A percentile compares a stretch with the other conserved stretches of the same genome.
Evolutionary conservation across 495 filamentous ascomycete genomes (phyloP).

Genomic region (Aspergillus egyptiacus): DNA sequence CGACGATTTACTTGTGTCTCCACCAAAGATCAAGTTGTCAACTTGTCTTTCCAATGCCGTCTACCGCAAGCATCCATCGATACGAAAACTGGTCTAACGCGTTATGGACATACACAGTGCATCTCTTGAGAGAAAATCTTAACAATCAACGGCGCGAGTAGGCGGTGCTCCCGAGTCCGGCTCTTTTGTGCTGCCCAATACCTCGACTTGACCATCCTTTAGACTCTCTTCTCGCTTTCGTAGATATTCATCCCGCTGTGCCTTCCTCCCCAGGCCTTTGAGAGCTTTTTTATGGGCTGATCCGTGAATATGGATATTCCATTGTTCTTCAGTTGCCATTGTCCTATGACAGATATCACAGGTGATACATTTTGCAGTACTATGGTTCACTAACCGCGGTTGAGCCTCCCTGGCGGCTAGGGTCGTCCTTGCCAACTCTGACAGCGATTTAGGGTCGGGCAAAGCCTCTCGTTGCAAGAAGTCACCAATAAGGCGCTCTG

Average conservation of each 20-base stretch:
- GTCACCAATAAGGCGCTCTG: constrained; percentile 49
- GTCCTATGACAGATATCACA: constrained; percentile 73
- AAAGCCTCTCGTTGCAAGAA: constrained; percentile 54
- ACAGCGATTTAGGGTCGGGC: constrained; percentile 57
- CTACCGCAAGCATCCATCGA: background rate
- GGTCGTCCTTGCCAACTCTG: constrained; percentile 49
- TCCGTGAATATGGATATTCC: constrained; percentile 68
- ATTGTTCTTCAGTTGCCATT: constrained; percentile 63
- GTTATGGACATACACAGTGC: background rate
- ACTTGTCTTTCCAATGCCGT: too few relatives aligned
- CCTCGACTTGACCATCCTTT: background rate
- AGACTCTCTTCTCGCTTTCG: constrained; percentile 11
- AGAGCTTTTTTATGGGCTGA: constrained; percentile 50
- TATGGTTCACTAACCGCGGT: constrained; percentile 34
- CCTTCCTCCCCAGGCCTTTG: constrained; percentile 28
- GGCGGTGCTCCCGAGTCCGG: background rate
- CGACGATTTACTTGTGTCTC: background rate
- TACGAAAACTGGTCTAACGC: too few relatives aligned
- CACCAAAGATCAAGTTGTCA: background rate
- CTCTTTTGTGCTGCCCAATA: background rate
- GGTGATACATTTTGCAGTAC: constrained; percentile 30
- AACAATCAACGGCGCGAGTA: background rate
- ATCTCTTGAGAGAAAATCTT: background rate
- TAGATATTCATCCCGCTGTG: constrained; percentile 26
- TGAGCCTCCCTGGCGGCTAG: constrained; percentile 49